These are phyloP conservation scores for Ciborinia camelliae DNA, from an alignment of 2,329 filamentous ascomycete species.

Conservation along the genomic window DNA sequence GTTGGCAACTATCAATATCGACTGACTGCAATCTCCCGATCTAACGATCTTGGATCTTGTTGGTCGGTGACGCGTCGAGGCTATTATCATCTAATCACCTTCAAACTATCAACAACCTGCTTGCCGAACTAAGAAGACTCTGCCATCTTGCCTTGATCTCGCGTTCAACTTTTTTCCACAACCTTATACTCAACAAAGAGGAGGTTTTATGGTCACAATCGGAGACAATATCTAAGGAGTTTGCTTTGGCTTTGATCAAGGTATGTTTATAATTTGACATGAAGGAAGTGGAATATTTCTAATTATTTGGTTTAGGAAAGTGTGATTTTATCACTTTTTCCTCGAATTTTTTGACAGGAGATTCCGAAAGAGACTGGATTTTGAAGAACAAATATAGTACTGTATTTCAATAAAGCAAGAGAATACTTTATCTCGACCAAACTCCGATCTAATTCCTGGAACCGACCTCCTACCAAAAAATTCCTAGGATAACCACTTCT, in stretches of 20 bases:
- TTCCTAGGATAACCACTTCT: not conserved
- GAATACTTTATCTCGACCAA: not conserved
- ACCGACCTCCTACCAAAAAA: not conserved
- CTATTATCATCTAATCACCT: not conserved
- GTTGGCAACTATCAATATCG: too few relatives aligned
- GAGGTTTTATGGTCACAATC: not conserved
- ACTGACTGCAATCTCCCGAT: too few relatives aligned
- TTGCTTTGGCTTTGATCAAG: not conserved
- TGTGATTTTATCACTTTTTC: not conserved
- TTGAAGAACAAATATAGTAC: not conserved
- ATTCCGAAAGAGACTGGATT: not conserved
- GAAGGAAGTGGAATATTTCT: not conserved
- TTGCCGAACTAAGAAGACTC: not conserved
- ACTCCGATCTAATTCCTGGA: not conserved
- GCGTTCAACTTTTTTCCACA: not conserved
- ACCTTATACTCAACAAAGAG: not conserved
- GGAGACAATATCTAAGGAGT: not conserved
- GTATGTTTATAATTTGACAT: not conserved
- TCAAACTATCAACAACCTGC: not conserved
- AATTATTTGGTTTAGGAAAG: not conserved
- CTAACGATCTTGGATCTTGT: too few relatives aligned
- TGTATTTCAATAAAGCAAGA: not conserved
- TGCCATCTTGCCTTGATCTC: not conserved
- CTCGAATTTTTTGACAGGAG: not conserved
- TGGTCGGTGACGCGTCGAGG: too few relatives aligned